Base-by-base conservation (phyloP, 768 basidiomycete species). In the Tricholoma hemisulphureum region DNA sequence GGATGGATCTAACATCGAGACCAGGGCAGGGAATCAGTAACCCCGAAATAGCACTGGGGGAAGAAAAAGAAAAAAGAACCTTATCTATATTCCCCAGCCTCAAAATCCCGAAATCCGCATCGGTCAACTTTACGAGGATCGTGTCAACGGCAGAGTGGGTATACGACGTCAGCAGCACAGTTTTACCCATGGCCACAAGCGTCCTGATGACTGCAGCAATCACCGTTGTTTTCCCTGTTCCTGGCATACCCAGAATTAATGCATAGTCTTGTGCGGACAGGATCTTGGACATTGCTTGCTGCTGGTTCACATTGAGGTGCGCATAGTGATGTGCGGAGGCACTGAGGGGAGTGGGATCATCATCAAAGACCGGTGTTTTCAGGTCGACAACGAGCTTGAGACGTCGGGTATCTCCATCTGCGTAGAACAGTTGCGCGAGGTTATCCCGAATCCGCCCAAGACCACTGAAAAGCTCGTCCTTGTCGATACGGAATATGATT, bases 101-200 rank as follows among this genome's bases (percentile, higher is more conserved):
- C 63, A 99, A 70, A 45, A 98, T 88, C 18, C 80, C 75, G 67
- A 93, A 89, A 32, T 87, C 87, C 2, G 68, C 72, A 57, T 82
- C 81, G 23, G 79, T 75, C 57, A 98, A 71, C 71, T 97, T 98
- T 66, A 89, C 74, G 66, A 99, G 66, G 66, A 98, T 96, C n/a
- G 89, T 98, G 64, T 99, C 97, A 46, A 99, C 97, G 0, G 97
- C 96, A 13, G 95, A 97, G 76, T 99, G 97, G 2, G 97, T 99
- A 70, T 98, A 97, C 45, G 91, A 92, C 6, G 91, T 91, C 59
- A 98, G 72, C 23, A 99, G 73, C 5, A 98, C 91, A 0, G 83
- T 91, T 77, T 97, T 95, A 6, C 93, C 92, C 73, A 85, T 77
- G 35, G 72, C 80, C 1, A 95, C 93, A 13, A 98, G 73, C 49